Evolutionary conservation across 1,139 yeast genomes (phyloP).

Genomic region (Hyphopichia wangnamkhiaoensis): DNA sequence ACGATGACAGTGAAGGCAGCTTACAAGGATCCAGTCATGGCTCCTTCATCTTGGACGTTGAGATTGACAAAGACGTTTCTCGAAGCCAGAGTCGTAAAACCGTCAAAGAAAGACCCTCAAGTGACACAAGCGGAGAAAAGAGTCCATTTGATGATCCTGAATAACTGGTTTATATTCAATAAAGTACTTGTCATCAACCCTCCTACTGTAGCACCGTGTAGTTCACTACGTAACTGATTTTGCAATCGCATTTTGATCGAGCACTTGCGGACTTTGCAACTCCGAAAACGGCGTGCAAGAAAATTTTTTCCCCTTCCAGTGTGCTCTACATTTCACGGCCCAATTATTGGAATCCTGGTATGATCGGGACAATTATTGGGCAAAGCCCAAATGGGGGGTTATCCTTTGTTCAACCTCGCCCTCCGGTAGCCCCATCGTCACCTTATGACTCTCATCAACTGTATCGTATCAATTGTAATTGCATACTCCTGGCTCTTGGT

Average conservation of each 20-base stretch:
- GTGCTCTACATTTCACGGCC: background rate
- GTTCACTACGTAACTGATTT: too few species aligned
- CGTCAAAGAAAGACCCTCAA: conserved; percentile 8
- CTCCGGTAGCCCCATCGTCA: too few species aligned
- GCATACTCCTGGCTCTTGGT: too few species aligned
- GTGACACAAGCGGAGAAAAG: conserved; percentile 17
- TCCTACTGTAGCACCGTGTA: too few species aligned
- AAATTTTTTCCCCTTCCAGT: background rate
- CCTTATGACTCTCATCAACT: too few species aligned
- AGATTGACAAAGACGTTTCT: conserved; percentile 25
- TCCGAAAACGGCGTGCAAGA: background rate
- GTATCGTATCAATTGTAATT: too few species aligned
- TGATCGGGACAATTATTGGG: too few species aligned
- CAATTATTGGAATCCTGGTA: too few species aligned
- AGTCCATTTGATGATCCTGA: conserved; percentile 38
- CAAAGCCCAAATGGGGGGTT: too few species aligned
- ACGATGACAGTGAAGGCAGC: conserved; percentile 3
- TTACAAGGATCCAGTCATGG: conserved; percentile 20
- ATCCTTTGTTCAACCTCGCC: too few species aligned
- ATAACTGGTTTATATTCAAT: background rate
- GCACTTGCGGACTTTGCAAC: background rate
- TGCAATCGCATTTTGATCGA: background rate
- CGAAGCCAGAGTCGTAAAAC: background rate
- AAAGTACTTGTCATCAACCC: background rate
- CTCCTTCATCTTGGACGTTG: conserved; percentile 39